These are phyloP conservation scores for Vachellia pachyceras DNA, from an alignment of 306 rosid genomes.

Conservation along the genomic window DNA sequence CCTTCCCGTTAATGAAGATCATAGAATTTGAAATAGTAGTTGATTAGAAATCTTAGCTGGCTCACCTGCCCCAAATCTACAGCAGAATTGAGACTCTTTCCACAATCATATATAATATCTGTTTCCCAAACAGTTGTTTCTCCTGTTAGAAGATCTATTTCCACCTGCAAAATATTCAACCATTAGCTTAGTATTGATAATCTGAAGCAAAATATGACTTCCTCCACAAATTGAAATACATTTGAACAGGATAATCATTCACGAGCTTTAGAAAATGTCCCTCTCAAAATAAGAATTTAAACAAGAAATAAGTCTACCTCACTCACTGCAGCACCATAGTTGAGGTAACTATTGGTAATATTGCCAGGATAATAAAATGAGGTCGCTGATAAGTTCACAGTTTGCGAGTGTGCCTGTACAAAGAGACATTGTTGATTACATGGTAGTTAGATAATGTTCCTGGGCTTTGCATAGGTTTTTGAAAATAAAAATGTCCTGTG, in stretches of 20 bases:
- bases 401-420: constrained; percentile 64
- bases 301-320: constrained; percentile 58
- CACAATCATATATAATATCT: constrained; percentile 91
- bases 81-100: constrained; percentile 94
- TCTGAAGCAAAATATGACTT: background rate
- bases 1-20: background rate
- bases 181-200: constrained; percentile 7
- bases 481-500: too few relatives aligned
- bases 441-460: background rate
- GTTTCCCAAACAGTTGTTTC: constrained; percentile 71
- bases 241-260: background rate
- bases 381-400: constrained; percentile 76
- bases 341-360: constrained; percentile 54
- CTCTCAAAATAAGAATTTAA: background rate
- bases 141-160: constrained; percentile 80
- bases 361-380: constrained; percentile 56
- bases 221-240: constrained; percentile 9
- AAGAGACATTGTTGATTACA: constrained; percentile 32
- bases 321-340: constrained; percentile 86
- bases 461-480: background rate
- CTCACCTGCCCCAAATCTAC: constrained; percentile 95
- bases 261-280: background rate
- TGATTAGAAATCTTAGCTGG: background rate
- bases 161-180: constrained; percentile 64
- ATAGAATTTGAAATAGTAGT: background rate